Evolutionary conservation across 139 green algal species (phyloP).

Genomic region (Chlorella sp.): DNA sequence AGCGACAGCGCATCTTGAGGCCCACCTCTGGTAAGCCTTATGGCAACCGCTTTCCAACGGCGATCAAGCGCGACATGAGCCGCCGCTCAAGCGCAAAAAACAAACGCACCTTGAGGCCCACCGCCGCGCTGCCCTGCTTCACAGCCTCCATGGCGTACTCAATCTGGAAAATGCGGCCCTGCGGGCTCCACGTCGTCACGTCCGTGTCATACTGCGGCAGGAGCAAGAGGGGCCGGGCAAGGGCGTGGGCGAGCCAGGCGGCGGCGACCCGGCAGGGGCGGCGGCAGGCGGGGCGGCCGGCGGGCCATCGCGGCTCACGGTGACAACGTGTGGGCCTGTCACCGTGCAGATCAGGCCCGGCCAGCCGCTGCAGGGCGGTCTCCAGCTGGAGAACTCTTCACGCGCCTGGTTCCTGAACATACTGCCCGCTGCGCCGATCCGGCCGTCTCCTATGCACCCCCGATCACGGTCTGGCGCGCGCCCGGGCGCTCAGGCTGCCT

Average conservation of each 20-base stretch:
- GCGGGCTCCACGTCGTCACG: slow-evolving; percentile 95
- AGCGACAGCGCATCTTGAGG: no score
- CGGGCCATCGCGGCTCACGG: no score
- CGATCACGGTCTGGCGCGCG: no score
- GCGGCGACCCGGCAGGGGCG: neutral
- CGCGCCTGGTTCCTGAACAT: no score
- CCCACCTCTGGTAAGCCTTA: no score
- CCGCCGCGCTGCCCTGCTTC: slow-evolving; percentile 95
- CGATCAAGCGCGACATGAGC: neutral
- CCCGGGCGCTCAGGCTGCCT: no score
- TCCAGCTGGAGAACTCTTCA: neutral
- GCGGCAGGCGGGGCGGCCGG: neutral
- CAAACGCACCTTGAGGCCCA: slow-evolving; percentile 84
- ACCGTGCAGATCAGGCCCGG: no score
- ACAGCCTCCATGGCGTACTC: slow-evolving; percentile 99
- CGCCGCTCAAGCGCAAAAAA: neutral
- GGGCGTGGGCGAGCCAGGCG: no score
- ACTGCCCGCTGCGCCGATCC: no score
- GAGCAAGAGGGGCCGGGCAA: neutral
- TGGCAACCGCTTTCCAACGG: neutral
- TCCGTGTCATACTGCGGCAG: slow-evolving; percentile 95
- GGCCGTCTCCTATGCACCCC: no score
- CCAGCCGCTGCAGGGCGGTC: no score
- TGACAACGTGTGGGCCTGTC: no score
- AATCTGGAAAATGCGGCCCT: slow-evolving; percentile 95